phyloP scores from a whole-genome alignment of 768 basidiomycete genomes.

The Favolaschia claudopus region DNA sequence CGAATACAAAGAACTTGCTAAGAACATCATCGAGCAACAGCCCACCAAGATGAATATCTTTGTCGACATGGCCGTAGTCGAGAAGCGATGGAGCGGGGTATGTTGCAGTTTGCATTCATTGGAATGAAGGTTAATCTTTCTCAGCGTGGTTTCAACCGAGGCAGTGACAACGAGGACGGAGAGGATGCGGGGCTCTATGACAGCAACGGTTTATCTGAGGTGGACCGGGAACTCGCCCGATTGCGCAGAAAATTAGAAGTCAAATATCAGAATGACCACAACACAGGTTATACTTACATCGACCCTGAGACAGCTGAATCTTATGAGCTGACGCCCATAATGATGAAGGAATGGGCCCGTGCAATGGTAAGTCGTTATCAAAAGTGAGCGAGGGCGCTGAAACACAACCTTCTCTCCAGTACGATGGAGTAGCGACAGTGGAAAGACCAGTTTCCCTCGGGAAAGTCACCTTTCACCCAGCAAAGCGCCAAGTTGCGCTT shows the following conservation, averaged over 20 bases:
- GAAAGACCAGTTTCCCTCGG: neutral
- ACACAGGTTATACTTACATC: conserved; percentile 21
- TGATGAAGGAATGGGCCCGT: conserved; percentile 25
- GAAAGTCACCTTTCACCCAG: neutral
- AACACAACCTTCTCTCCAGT: too few species aligned
- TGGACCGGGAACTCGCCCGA: conserved; percentile 18
- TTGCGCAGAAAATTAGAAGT: conserved; percentile 17
- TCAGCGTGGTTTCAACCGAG: neutral
- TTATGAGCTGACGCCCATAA: conserved; percentile 17
- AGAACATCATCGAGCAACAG: neutral
- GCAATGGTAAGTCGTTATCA: conserved; percentile 16
- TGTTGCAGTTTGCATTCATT: too few species aligned
- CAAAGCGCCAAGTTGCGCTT: neutral
- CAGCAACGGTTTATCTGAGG: conserved; percentile 8
- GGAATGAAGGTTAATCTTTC: too few species aligned
- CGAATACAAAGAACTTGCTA: neutral
- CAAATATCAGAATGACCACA: conserved; percentile 22
- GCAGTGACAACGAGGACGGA: neutral
- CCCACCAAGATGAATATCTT: neutral
- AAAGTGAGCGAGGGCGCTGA: neutral
- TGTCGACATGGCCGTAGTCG: neutral
- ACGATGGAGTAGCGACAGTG: neutral
- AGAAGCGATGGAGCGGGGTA: conserved; percentile 1
- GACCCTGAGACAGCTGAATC: neutral
- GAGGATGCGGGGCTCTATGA: too few species aligned